A percentile compares a stretch with the other conserved stretches of the same genome.
Conservation (phyloP, 78 protist species). For the Dictyostelium brefeldianum region DNA sequence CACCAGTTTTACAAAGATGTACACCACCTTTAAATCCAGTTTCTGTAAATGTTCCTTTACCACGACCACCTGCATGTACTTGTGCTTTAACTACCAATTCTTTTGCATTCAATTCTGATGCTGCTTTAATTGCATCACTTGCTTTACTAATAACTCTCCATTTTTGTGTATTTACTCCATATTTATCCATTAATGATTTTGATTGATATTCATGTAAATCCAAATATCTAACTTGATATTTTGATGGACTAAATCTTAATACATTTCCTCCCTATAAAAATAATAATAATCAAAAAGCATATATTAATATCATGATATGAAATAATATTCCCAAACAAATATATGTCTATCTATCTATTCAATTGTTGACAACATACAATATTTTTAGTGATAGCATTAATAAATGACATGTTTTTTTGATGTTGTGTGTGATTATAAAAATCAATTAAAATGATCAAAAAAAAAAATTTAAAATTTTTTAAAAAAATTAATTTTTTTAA, state of each 20-base stretch:
- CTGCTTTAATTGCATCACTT: constrained; percentile 77
- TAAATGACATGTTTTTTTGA: no score
- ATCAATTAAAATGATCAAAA: not conserved
- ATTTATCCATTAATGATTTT: constrained; percentile 84
- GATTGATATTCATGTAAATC: constrained; percentile 93
- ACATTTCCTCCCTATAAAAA: constrained; percentile 44
- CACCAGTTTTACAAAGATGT: constrained; percentile 65
- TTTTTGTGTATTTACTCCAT: constrained; percentile 84
- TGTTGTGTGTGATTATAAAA: not conserved
- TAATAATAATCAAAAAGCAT: no score
- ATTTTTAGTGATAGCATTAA: no score
- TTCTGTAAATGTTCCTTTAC: constrained; percentile 94
- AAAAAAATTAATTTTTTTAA: not conserved
- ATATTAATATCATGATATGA: no score
- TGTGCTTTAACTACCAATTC: constrained; percentile 86
- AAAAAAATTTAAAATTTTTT: not conserved
- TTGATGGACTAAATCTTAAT: constrained; percentile 43
- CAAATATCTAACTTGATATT: constrained; percentile 75
- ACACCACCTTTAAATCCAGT: constrained; percentile 97
- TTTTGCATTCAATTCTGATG: constrained; percentile 64
- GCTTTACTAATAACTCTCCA: constrained; percentile 77
- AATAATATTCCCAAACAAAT: no score
- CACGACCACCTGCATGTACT: constrained; percentile 99
- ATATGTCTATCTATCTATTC: no score
- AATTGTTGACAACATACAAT: no score